Evolutionary conservation across 257 asterid species (phyloP).

Genomic region (Przewalskia tangutica): DNA sequence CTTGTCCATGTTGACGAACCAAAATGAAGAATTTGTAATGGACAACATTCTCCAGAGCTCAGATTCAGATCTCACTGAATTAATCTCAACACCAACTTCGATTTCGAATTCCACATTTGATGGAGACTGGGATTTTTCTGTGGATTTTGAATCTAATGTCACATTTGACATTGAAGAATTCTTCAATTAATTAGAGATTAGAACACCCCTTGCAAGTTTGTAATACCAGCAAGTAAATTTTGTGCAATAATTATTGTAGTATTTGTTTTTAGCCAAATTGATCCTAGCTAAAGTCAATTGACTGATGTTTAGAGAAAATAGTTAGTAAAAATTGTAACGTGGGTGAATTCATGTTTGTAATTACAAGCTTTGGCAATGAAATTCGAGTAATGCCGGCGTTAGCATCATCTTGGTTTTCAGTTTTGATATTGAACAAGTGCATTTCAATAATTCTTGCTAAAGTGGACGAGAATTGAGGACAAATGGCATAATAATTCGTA

Average conservation of each 20-base stretch:
- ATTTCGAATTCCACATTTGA: slow-evolving; percentile 18
- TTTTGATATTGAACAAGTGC: neutral
- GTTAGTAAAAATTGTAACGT: neutral
- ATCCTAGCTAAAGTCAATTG: slow-evolving; percentile 1
- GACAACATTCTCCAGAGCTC: slow-evolving; percentile 19
- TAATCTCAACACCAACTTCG: slow-evolving; percentile 42
- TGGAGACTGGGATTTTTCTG: slow-evolving; percentile 24
- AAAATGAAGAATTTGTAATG: slow-evolving; percentile 21
- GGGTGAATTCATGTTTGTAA: neutral
- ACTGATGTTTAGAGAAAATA: neutral
- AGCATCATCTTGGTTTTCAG: neutral
- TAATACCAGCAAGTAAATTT: neutral
- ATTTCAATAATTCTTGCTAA: neutral
- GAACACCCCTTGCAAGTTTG: neutral
- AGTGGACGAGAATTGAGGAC: neutral
- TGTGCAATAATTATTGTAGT: neutral
- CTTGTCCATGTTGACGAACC: slow-evolving; percentile 23
- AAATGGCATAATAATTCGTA: neutral
- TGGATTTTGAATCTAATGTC: slow-evolving; percentile 29
- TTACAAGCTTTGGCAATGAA: neutral
- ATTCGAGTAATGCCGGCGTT: neutral
- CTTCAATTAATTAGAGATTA: slow-evolving; percentile 4
- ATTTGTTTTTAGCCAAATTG: neutral
- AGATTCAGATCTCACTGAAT: slow-evolving; percentile 37
- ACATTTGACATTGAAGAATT: slow-evolving; percentile 22